Evolutionary conservation across 257 asterid genomes (phyloP), one percentile per base, ranked within the genome.

Genomic region (Jacaranda copaia): DNA sequence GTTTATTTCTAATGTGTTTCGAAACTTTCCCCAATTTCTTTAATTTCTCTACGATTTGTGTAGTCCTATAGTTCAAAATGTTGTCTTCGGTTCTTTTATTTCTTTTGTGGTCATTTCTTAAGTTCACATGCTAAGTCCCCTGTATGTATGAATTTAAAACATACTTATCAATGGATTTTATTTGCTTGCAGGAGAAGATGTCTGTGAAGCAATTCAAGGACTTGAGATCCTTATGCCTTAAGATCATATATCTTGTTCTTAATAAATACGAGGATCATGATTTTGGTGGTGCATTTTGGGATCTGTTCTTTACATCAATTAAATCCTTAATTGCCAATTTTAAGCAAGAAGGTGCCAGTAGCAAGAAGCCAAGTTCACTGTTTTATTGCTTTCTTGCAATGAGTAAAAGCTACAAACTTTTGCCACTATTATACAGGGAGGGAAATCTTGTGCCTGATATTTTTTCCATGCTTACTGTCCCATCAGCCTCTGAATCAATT

Each of bases 301-400:
- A 89, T 57, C 71, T 80, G 73, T 96, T 93, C 89, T 93, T 93
- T 79, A 55, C 72, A 59, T 91, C 98, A 49, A 80, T 85, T 70
- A 86, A 83, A 80, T 89, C 97, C 8, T 84, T 93, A 73, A 83
- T 91, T 76, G 86, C 88, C 59, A 81, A 85, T 75, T 92, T 93
- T 85, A 90, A 86, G 87, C 91, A 86, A 85, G 97, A 90, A 83
- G 96, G 96, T 45, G 93, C 91, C 72, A 87, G 93, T 53, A 90
- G 94, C 75, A 87, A 89, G 86, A 89, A 88, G 84, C 97, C 98
- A 56, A 96, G 97, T 81, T 87, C 98, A 19, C 86, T 96, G 73
- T 93, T 96, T 70, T 79, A 87, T 76, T 96, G 98, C 88, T 96
- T 96, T 85, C 93, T 96, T 77, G 93, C 92, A 49, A 93, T 96